phyloP scores from a whole-genome alignment of 306 rosid genomes.

The Trifolium pratense region DNA sequence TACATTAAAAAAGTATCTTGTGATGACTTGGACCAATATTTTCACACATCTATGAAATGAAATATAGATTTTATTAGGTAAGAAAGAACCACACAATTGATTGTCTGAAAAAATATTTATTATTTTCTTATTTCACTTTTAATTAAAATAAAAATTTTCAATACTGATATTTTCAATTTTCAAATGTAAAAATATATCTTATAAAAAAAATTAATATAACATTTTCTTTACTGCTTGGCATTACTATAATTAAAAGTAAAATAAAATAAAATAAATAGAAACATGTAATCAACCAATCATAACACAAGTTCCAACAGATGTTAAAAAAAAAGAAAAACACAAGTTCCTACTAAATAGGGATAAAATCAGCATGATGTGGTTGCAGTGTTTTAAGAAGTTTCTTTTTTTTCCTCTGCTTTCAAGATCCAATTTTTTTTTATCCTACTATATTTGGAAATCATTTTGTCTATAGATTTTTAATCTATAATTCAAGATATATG shows the following conservation, averaged over 20 bases:
- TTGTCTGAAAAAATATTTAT: no score
- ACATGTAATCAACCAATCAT: neutral
- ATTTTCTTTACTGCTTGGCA: neutral
- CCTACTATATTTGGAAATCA: neutral
- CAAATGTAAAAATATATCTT: neutral
- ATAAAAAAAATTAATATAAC: neutral
- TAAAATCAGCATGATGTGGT: neutral
- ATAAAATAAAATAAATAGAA: neutral
- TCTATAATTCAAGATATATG: no score
- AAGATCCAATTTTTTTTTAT: neutral
- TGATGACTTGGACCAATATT: neutral
- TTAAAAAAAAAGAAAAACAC: neutral
- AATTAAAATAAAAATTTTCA: neutral
- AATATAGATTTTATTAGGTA: no score
- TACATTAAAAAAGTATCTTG: neutral
- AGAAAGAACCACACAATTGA: no score
- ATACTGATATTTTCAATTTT: neutral
- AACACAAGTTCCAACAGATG: neutral
- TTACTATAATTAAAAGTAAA: neutral
- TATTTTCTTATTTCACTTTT: neutral
- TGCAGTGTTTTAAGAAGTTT: neutral
- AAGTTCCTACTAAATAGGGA: neutral
- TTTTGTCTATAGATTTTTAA: no score
- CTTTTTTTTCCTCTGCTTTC: neutral
- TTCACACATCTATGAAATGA: no score